Evolutionary conservation across 2,329 filamentous ascomycete species (phyloP).

Genomic region (Colletotrichum acutatum): DNA sequence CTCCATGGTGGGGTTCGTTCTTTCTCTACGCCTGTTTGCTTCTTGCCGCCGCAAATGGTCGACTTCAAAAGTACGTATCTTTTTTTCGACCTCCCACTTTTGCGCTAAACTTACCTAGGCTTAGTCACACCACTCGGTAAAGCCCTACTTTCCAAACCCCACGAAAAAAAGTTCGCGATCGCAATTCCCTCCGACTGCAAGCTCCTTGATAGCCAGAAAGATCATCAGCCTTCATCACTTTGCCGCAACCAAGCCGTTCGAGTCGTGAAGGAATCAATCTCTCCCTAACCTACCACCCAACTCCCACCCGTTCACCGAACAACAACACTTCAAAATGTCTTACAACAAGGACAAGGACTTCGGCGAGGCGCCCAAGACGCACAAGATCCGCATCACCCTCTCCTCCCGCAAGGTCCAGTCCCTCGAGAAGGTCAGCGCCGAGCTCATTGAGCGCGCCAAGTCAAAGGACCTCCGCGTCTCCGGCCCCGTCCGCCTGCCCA

Average conservation of each 20-base stretch:
- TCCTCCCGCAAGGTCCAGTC: conserved; percentile 93
- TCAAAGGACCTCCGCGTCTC: conserved; percentile 98
- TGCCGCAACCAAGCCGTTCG: conserved; percentile 80
- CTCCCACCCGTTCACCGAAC: conserved; percentile 17
- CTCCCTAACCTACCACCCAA: conserved; percentile 29
- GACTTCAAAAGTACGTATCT: background rate
- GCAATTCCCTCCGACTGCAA: background rate
- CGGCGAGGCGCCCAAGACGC: conserved; percentile 92
- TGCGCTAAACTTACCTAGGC: background rate
- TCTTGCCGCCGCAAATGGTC: background rate
- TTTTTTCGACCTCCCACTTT: background rate
- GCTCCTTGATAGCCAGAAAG: conserved; percentile 36
- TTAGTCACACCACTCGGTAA: conserved; percentile 8
- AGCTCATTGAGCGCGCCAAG: conserved; percentile 98
- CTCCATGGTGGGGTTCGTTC: background rate
- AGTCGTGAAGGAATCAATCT: conserved; percentile 78
- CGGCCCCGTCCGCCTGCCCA: conserved; percentile 89
- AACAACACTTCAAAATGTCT: conserved; percentile 75
- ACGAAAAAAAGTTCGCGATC: conserved; percentile 38
- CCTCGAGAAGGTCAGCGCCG: conserved; percentile 97
- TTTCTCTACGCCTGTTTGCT: background rate
- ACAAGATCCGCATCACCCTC: conserved; percentile 89
- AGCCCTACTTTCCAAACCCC: conserved; percentile 36
- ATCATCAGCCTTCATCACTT: conserved; percentile 76
- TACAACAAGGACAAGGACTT: conserved; percentile 98